Evolutionary conservation across 208 protist species (phyloP).

Genomic region (Blechomonas ayalai): DNA sequence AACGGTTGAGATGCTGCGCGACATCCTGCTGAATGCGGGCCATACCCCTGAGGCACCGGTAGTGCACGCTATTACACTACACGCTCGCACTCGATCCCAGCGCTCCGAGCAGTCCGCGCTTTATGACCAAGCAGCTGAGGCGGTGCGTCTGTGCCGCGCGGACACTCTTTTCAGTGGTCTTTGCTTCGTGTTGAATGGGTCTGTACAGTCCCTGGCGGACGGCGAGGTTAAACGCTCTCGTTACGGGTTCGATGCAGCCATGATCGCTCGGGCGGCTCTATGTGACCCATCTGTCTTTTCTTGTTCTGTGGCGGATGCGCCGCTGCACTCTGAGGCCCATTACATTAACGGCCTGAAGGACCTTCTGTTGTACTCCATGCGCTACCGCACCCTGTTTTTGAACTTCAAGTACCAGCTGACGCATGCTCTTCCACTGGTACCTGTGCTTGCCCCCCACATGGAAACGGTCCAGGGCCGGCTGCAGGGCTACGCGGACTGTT

Average conservation of each 20-base stretch:
- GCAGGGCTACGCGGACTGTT: slow-evolving; percentile 57
- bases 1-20: slow-evolving; percentile 61
- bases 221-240: slow-evolving; percentile 23
- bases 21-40: slow-evolving; percentile 37
- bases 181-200: slow-evolving; percentile 73
- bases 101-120: slow-evolving; percentile 36
- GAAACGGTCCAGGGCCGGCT: slow-evolving; percentile 31
- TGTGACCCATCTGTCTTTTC: slow-evolving; percentile 90
- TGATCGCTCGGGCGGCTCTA: slow-evolving; percentile 96
- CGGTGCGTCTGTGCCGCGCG: slow-evolving; percentile 25
- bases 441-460: slow-evolving; percentile 58
- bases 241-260: slow-evolving; percentile 79
- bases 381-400: slow-evolving; percentile 58
- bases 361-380: slow-evolving; percentile 43
- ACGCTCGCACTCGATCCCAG: slow-evolving; percentile 67
- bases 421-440: slow-evolving; percentile 58
- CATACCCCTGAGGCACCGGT: slow-evolving; percentile 18
- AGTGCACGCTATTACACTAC: slow-evolving; percentile 80
- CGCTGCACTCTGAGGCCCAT: neutral
- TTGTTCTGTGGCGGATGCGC: neutral
- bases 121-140: slow-evolving; percentile 46
- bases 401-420: slow-evolving; percentile 89
- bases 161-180: slow-evolving; percentile 20
- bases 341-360: slow-evolving; percentile 28
- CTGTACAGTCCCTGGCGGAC: slow-evolving; percentile 31